Conservation (phyloP, 306 rosid species). For the Fagus crenata region DNA sequence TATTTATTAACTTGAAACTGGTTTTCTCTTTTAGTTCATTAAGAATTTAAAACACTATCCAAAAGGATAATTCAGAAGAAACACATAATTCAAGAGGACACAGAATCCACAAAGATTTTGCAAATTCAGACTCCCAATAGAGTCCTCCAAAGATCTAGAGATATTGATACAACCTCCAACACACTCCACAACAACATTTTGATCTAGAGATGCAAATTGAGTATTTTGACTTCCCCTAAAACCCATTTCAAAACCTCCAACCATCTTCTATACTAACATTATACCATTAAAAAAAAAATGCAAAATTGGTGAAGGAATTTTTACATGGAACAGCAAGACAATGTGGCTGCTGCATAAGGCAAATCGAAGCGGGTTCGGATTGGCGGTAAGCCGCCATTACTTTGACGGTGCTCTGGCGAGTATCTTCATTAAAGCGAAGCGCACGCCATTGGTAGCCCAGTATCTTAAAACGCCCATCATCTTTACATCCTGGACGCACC, state of each 20-base stretch:
- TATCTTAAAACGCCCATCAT: conserved; percentile 49
- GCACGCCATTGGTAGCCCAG: conserved; percentile 92
- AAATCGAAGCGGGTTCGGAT: conserved; percentile 52
- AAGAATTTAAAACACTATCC: neutral
- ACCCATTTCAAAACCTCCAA: neutral
- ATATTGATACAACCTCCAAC: neutral
- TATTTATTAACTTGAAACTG: neutral
- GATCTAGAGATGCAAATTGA: neutral
- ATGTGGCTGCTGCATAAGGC: conserved; percentile 82
- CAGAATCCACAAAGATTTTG: neutral
- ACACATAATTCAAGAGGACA: neutral
- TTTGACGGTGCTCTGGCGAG: conserved; percentile 85
- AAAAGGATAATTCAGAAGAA: neutral
- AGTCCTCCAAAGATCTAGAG: neutral
- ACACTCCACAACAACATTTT: neutral
- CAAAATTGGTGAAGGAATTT: conserved; percentile 27
- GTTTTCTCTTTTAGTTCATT: neutral
- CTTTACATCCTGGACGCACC: conserved; percentile 38
- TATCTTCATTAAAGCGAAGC: conserved; percentile 76
- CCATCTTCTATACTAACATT: neutral
- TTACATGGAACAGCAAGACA: conserved; percentile 95
- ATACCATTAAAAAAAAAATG: neutral
- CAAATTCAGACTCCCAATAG: neutral
- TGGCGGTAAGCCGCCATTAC: conserved; percentile 57
- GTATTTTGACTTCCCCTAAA: neutral